Evolutionary conservation across 495 filamentous ascomycete species (phyloP).

Genomic region (Cercophora newfieldiana): DNA sequence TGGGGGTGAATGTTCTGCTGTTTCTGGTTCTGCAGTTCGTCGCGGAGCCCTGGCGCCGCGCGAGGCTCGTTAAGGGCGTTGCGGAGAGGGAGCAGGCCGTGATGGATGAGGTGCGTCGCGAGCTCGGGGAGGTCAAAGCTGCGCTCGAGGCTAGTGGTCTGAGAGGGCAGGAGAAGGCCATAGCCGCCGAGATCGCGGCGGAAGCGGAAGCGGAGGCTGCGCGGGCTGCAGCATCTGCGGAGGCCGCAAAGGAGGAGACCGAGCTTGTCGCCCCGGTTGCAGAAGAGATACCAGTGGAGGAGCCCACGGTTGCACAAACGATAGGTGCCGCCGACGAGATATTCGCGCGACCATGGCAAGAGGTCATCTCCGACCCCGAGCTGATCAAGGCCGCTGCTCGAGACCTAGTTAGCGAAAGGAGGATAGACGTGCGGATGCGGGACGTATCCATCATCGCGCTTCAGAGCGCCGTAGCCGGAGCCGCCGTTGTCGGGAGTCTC

Average conservation of each 20-base stretch:
- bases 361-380: slow-evolving; percentile 46
- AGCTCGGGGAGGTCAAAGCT: slow-evolving; percentile 28
- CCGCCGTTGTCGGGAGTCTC: slow-evolving; percentile 60
- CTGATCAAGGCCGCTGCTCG: slow-evolving; percentile 33
- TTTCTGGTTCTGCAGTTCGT: slow-evolving; percentile 87
- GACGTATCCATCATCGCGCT: slow-evolving; percentile 72
- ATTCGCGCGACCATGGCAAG: slow-evolving; percentile 43
- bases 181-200: slow-evolving; percentile 19
- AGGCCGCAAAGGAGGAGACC: too few species aligned
- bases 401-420: slow-evolving; percentile 70
- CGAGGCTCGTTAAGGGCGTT: slow-evolving; percentile 75
- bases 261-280: slow-evolving; percentile 14
- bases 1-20: slow-evolving; percentile 91
- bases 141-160: slow-evolving; percentile 31
- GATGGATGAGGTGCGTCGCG: slow-evolving; percentile 68
- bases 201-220: neutral
- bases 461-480: slow-evolving; percentile 72
- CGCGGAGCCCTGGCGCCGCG: slow-evolving; percentile 91
- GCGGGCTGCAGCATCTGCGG: neutral
- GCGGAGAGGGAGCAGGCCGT: slow-evolving; percentile 59
- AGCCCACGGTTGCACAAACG: neutral
- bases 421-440: slow-evolving; percentile 65
- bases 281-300: neutral
- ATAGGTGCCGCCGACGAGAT: neutral
- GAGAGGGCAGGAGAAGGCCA: neutral